phyloP scores from a whole-genome alignment of 1,284 basidiomycete species.

The Tilletia walkeri region DNA sequence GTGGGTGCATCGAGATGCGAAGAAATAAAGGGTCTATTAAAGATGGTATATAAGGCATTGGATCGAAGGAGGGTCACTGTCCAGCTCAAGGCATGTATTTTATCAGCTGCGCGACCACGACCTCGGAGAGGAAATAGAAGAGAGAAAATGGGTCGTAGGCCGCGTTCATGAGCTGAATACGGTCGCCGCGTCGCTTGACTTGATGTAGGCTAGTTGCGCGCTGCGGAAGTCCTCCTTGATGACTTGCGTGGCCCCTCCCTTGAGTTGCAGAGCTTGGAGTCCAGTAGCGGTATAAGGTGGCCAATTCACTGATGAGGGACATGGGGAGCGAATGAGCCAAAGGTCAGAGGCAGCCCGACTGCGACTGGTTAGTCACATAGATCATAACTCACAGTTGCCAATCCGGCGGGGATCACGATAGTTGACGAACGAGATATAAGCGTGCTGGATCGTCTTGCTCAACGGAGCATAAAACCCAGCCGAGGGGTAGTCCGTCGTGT shows the following conservation, averaged over 20 bases:
- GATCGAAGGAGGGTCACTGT: too few relatives aligned
- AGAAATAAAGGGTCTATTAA: too few relatives aligned
- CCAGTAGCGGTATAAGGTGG: neutral
- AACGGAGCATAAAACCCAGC: neutral
- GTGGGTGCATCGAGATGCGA: too few relatives aligned
- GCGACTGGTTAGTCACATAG: too few relatives aligned
- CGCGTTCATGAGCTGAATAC: constrained; percentile 4
- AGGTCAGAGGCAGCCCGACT: too few relatives aligned
- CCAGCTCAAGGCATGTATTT: too few relatives aligned
- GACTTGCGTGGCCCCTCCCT: neutral
- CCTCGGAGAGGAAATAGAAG: too few relatives aligned
- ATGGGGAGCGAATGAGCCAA: too few relatives aligned
- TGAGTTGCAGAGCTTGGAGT: neutral
- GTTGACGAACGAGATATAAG: constrained; percentile 3
- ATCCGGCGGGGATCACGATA: neutral
- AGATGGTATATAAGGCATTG: too few relatives aligned
- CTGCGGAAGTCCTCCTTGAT: neutral
- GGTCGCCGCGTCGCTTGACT: neutral
- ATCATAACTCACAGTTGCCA: neutral
- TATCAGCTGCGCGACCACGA: too few relatives aligned
- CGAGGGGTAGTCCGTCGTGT: neutral
- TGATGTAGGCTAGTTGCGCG: neutral
- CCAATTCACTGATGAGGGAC: neutral
- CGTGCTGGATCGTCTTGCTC: constrained; percentile 10
- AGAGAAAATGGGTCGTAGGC: too few relatives aligned